phyloP scores from a whole-genome alignment of 768 basidiomycete genomes.

The Psilocybe cubensis region DNA sequence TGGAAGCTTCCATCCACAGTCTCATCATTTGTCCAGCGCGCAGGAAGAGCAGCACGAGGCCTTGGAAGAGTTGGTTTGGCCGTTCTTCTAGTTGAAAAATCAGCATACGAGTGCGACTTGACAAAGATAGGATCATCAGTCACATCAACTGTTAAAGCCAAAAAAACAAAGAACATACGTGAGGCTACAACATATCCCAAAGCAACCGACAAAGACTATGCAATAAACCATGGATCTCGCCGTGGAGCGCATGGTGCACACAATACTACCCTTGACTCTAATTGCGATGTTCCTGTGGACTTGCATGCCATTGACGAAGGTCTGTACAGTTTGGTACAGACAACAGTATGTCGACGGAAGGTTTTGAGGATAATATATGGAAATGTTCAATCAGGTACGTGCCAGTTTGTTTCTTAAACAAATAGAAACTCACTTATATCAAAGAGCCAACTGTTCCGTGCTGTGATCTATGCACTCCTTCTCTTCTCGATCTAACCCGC shows the following conservation, averaged over 20 bases:
- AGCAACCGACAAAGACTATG: constrained; percentile 16
- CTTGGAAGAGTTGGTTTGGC: constrained; percentile 22
- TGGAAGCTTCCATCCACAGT: constrained; percentile 36
- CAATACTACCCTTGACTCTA: constrained; percentile 4
- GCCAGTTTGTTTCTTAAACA: too few relatives aligned
- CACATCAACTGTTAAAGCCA: neutral
- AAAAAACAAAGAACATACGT: constrained; percentile 4
- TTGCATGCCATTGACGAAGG: constrained; percentile 28
- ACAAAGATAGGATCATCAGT: neutral
- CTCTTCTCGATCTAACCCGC: constrained; percentile 18
- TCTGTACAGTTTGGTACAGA: constrained; percentile 30
- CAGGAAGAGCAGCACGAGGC: constrained; percentile 33
- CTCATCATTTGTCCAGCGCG: constrained; percentile 34
- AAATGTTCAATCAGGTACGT: constrained; percentile 17
- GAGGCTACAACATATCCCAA: constrained; percentile 15
- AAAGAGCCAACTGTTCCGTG: constrained; percentile 24
- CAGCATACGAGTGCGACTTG: constrained; percentile 23
- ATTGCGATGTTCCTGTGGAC: constrained; percentile 13
- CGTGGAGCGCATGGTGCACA: constrained; percentile 15
- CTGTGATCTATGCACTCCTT: constrained; percentile 26
- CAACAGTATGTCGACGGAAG: constrained; percentile 25
- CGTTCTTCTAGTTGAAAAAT: constrained; percentile 28
- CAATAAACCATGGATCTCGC: constrained; percentile 5
- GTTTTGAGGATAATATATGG: constrained; percentile 22
- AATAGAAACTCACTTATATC: neutral